These are phyloP conservation scores for Nakazawaea anatomiae DNA, from an alignment of 805 yeast genomes.

Conservation along the genomic window DNA sequence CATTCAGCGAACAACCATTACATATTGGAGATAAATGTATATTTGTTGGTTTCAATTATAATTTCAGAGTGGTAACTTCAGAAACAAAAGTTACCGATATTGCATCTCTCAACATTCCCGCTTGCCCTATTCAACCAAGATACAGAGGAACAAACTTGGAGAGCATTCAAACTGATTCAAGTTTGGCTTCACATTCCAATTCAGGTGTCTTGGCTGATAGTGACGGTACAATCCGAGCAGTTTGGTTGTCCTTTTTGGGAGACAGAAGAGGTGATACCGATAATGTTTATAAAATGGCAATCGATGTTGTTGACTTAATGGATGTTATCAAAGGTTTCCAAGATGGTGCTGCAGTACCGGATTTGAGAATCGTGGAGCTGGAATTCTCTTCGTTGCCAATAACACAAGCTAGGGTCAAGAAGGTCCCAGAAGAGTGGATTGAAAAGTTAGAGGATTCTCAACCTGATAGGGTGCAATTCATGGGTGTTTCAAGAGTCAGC, in stretches of 20 bases:
- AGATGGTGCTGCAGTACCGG: conserved; percentile 40
- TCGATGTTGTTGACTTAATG: conserved; percentile 64
- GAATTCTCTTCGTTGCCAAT: conserved; percentile 68
- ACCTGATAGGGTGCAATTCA: conserved; percentile 64
- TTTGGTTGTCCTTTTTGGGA: conserved; percentile 83
- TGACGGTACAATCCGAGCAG: conserved; percentile 75
- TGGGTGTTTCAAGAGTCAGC: conserved; percentile 61
- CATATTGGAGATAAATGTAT: conserved; percentile 68
- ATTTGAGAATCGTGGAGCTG: conserved; percentile 66
- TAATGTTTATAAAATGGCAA: conserved; percentile 63
- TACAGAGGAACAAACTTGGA: conserved; percentile 84
- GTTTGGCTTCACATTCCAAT: conserved; percentile 63
- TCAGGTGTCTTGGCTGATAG: conserved; percentile 74
- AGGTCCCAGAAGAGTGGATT: conserved; percentile 87
- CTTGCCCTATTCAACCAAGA: conserved; percentile 63
- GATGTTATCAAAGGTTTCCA: conserved; percentile 52
- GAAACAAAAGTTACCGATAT: conserved; percentile 75
- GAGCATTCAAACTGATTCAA: conserved; percentile 68
- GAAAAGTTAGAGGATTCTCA: conserved; percentile 49
- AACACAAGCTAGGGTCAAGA: conserved; percentile 73
- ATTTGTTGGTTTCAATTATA: conserved; percentile 78
- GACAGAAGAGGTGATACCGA: conserved; percentile 61
- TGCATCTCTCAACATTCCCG: conserved; percentile 67
- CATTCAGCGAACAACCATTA: conserved; percentile 48
- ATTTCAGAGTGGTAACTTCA: conserved; percentile 62